Percentiles rank a stretch among this genome's conserved stretches.
Conservation (phyloP, 345 rosid genomes). For the Camelina hispida region DNA sequence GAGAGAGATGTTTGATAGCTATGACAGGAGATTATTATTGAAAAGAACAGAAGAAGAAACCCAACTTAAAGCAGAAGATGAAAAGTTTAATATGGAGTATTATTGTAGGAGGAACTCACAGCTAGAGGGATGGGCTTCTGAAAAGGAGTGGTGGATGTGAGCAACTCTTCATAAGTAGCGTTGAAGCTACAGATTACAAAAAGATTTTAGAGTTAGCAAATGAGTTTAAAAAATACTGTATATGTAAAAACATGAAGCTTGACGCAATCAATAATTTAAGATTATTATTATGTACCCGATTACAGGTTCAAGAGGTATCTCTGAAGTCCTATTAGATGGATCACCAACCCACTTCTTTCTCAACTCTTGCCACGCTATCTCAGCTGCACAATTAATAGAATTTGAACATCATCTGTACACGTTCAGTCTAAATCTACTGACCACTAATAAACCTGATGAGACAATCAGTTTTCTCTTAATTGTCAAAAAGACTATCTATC, state of each 20-base stretch:
- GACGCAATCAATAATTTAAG: not conserved
- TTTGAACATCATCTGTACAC: not conserved
- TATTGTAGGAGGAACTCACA: constrained; percentile 33
- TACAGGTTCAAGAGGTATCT: constrained; percentile 41
- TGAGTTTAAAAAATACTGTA: not conserved
- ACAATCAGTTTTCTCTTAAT: not conserved
- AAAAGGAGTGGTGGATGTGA: constrained; percentile 37
- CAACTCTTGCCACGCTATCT: constrained; percentile 48
- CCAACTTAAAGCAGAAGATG: constrained; percentile 1
- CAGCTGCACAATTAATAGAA: constrained; percentile 22
- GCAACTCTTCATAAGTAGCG: constrained; percentile 43
- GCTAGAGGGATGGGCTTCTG: constrained; percentile 43
- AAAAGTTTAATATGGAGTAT: not conserved
- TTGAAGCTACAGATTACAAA: constrained; percentile 41
- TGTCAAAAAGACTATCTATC: not conserved
- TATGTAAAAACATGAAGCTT: constrained; percentile 30
- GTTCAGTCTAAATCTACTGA: not conserved
- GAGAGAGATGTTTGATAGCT: not conserved
- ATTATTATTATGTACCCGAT: constrained; percentile 18
- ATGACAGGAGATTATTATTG: not conserved
- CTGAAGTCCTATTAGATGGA: constrained; percentile 37
- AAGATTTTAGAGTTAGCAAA: not conserved
- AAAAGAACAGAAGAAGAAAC: not conserved
- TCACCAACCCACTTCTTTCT: constrained; percentile 49
- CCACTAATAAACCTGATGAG: not conserved